Base-by-base conservation (phyloP, 371 early-diverging fungal species). In the Phascolomyces articulosus region DNA sequence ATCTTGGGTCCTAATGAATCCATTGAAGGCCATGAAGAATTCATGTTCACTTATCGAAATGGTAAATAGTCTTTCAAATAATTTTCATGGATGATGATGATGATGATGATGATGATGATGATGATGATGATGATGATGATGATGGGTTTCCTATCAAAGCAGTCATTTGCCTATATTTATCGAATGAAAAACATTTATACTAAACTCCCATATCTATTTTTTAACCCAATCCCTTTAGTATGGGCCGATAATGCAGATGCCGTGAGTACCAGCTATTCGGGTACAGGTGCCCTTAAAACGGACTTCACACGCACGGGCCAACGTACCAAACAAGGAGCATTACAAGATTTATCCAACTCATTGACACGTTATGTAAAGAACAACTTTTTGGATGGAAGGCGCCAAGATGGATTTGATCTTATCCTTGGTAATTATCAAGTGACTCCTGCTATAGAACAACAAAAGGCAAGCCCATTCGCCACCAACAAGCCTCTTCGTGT, bases 161-260 rank as follows among this genome's bases (percentile, higher is more conserved):
- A n/a, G n/a, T n/a, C n/a, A n/a, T n/a, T n/a, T n/a, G n/a, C n/a
- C n/a, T n/a, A n/a, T n/a, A n/a, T n/a, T n/a, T n/a, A n/a, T n/a
- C n/a, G n/a, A n/a, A n/a, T n/a, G n/a, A n/a, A n/a, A n/a, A n/a
- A n/a, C n/a, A n/a, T n/a, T n/a, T n/a, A n/a, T n/a, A n/a, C n/a
- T n/a, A n/a, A n/a, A n/a, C n/a, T n/a, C n/a, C n/a, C n/a, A n/a
- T n/a, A n/a, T n/a, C n/a, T n/a, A n/a, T n/a, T n/a, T n/a, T n/a
- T n/a, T n/a, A n/a, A n/a, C n/a, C n/a, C n/a, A n/a, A n/a, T n/a
- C n/a, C n/a, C n/a, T n/a, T n/a, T n/a, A 87, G 88, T 97, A 15
- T 99, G 99, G 99, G 97, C 97, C 26, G 96, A 99, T 71, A 96
- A 99, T 80, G 99, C 98, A n/a, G 98, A 99, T 84, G 93, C 88